phyloP scores from a whole-genome alignment of 202 grass and related monocot species.

The Zoysia matrella region DNA sequence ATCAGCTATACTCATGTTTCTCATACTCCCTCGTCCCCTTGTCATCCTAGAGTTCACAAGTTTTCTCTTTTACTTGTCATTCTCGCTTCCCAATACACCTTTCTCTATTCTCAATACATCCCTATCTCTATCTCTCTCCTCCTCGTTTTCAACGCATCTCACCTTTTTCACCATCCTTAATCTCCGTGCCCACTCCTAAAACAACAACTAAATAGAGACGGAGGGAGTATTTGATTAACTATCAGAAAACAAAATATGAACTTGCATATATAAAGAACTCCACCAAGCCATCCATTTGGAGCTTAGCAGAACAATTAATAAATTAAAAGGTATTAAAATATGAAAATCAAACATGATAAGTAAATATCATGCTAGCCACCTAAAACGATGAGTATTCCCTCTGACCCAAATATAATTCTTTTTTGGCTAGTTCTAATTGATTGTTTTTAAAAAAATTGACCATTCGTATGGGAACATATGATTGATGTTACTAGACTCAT shows the following conservation, averaged over 20 bases:
- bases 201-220: too few species aligned
- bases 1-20: neutral
- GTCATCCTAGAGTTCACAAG: too few species aligned
- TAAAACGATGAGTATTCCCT: neutral
- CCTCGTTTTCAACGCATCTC: too few species aligned
- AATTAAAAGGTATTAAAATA: neutral
- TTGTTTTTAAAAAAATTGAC: neutral
- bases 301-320: conserved; percentile 10
- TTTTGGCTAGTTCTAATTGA: neutral
- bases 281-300: neutral
- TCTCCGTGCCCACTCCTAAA: too few species aligned
- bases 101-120: too few species aligned
- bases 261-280: neutral
- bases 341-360: neutral
- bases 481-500: neutral
- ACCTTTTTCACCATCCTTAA: too few species aligned
- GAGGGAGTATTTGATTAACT: conserved; percentile 6
- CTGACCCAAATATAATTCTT: neutral
- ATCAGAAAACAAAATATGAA: neutral
- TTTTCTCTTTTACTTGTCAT: too few species aligned
- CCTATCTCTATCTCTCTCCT: too few species aligned
- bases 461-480: neutral
- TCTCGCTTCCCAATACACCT: too few species aligned
- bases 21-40: too few species aligned
- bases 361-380: neutral